Conservation (phyloP, 805 yeast genomes). For the Candida glaebosa region DNA sequence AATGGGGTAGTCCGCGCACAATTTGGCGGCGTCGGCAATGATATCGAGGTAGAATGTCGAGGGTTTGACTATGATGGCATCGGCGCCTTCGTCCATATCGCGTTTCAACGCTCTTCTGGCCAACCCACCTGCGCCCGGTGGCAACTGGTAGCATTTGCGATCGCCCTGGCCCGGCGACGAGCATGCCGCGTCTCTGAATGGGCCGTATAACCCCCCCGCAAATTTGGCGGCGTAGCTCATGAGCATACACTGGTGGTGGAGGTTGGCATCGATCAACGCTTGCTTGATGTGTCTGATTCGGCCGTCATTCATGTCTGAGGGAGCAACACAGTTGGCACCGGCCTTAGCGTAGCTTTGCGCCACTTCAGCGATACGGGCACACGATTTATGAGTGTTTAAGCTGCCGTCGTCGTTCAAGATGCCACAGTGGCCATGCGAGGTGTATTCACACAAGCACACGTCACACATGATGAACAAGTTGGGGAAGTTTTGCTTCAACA, state of each 20-base stretch:
- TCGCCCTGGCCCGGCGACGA: constrained; percentile 88
- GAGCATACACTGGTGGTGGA: constrained; percentile 85
- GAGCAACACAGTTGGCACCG: constrained; percentile 95
- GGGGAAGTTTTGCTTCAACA: constrained; percentile 66
- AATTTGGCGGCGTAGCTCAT: constrained; percentile 96
- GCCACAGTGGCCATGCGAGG: constrained; percentile 98
- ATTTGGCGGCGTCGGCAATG: constrained; percentile 79
- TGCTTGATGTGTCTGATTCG: constrained; percentile 82
- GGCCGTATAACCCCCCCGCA: constrained; percentile 88
- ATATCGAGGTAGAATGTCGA: constrained; percentile 93
- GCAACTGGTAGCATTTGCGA: constrained; percentile 88
- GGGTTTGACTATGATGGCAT: constrained; percentile 93
- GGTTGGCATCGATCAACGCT: constrained; percentile 73
- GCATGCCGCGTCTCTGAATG: constrained; percentile 97
- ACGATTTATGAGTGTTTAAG: constrained; percentile 70
- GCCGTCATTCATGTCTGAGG: constrained; percentile 98
- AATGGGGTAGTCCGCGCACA: constrained; percentile 81
- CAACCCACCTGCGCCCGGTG: constrained; percentile 87
- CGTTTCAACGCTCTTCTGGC: constrained; percentile 88
- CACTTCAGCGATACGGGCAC: constrained; percentile 84
- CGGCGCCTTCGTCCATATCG: constrained; percentile 91
- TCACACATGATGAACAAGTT: constrained; percentile 86
- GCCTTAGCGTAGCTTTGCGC: constrained; percentile 94
- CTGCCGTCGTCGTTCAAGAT: constrained; percentile 82
- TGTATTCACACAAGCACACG: constrained; percentile 95